These are phyloP conservation scores for Fusarium sp. DNA, from an alignment of 2,329 filamentous ascomycete species.

Conservation along the genomic window DNA sequence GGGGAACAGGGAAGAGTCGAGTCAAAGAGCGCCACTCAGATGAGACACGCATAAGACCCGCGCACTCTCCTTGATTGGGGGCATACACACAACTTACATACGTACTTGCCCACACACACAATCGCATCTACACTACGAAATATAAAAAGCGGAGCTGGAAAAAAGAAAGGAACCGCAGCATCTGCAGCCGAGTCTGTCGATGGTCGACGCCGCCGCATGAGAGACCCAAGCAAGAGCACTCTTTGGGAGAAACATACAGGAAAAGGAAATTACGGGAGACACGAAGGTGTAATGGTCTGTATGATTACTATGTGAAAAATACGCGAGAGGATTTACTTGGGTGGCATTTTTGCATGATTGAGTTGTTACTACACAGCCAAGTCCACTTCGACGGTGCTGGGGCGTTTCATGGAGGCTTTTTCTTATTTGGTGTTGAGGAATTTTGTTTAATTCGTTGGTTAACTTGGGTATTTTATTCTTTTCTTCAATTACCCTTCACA, in stretches of 20 bases:
- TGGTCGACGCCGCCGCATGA: constrained; percentile 7
- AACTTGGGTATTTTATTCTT: neutral
- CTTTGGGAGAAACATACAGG: constrained; percentile 11
- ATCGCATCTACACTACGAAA: constrained; percentile 30
- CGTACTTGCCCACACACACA: constrained; percentile 34
- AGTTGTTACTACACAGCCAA: constrained; percentile 31
- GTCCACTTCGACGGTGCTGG: constrained; percentile 1
- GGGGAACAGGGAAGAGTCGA: constrained; percentile 24
- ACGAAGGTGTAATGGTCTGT: constrained; percentile 33
- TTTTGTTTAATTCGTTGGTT: neutral
- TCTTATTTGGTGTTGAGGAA: constrained; percentile 9
- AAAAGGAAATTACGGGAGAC: constrained; percentile 6
- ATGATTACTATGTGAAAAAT: constrained; percentile 23
- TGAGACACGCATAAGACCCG: constrained; percentile 39
- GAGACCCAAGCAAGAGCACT: constrained; percentile 12
- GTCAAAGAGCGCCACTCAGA: constrained; percentile 20
- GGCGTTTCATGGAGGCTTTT: constrained; percentile 16
- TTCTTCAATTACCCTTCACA: constrained; percentile 6
- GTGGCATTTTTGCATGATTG: constrained; percentile 22
- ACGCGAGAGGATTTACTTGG: constrained; percentile 11
- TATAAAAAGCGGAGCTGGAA: constrained; percentile 23
- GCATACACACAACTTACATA: constrained; percentile 27
- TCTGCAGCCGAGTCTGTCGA: constrained; percentile 12
- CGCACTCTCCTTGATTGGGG: constrained; percentile 16
- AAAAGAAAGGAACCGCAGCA: constrained; percentile 20